A percentile compares a stretch with the other conserved stretches of the same genome.
Evolutionary conservation across 805 yeast genomes (phyloP).

Genomic region (Tetrapisispora namnaoensis): DNA sequence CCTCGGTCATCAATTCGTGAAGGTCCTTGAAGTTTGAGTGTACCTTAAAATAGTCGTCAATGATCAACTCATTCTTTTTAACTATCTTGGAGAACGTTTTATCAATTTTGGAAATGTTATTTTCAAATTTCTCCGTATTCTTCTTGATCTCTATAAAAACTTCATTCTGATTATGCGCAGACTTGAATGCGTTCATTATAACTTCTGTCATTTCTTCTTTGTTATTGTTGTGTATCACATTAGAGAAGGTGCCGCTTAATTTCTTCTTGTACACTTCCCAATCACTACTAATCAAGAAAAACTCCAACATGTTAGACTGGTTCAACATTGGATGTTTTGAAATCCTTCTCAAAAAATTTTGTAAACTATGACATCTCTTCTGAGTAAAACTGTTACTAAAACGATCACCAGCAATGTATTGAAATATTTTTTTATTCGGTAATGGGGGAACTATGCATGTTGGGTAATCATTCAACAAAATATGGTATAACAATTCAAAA

Average conservation of each 20-base stretch:
- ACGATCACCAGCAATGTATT: constrained; percentile 88
- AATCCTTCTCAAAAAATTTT: constrained; percentile 64
- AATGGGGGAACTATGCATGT: constrained; percentile 84
- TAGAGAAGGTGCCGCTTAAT: constrained; percentile 12
- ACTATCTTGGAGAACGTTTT: constrained; percentile 64
- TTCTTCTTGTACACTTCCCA: constrained; percentile 28
- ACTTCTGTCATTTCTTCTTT: constrained; percentile 79
- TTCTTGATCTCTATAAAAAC: constrained; percentile 80
- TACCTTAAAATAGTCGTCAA: constrained; percentile 63
- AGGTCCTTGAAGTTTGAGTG: constrained; percentile 60
- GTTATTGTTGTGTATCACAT: constrained; percentile 3
- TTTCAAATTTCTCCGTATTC: constrained; percentile 73
- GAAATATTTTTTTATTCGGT: constrained; percentile 86
- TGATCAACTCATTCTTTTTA: constrained; percentile 61
- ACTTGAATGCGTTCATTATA: constrained; percentile 87
- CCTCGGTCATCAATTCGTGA: constrained; percentile 44
- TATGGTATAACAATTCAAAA: constrained; percentile 67
- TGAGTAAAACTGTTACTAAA: constrained; percentile 77
- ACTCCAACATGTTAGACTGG: constrained; percentile 47
- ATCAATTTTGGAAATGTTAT: constrained; percentile 70
- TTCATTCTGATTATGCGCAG: constrained; percentile 53
- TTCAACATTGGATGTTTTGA: constrained; percentile 65
- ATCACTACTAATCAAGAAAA: constrained; percentile 24
- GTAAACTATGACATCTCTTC: constrained; percentile 71
- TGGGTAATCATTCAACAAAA: constrained; percentile 69